phyloP scores from a whole-genome alignment of 305 asterid species.

The Solanum aculeatissimum region DNA sequence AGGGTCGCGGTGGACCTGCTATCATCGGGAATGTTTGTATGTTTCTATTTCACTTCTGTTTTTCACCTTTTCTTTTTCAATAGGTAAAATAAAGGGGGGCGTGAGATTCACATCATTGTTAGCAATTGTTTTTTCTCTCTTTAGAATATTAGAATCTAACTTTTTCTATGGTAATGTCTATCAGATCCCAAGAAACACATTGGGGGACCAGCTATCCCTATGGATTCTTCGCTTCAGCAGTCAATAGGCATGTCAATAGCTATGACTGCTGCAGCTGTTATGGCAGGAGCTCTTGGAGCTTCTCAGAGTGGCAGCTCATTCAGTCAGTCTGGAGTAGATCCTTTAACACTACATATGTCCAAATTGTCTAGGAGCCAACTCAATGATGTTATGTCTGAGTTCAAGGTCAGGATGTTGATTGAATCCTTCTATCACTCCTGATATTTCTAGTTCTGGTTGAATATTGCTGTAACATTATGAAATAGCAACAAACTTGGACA shows the following conservation, averaged over 20 bases:
- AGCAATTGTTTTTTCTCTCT: not conserved
- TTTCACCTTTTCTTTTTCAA: not conserved
- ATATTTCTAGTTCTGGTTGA: not conserved
- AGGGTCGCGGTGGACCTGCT: slow-evolving; percentile 93
- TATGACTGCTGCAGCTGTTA: slow-evolving; percentile 63
- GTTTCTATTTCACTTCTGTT: slow-evolving; percentile 12
- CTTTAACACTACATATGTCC: slow-evolving; percentile 69
- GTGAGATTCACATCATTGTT: not conserved
- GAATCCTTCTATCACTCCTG: not conserved
- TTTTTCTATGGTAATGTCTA: not conserved
- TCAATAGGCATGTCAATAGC: slow-evolving; percentile 79
- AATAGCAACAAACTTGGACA: not conserved
- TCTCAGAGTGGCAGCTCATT: slow-evolving; percentile 37
- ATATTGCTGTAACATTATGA: not conserved
- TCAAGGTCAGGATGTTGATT: slow-evolving; percentile 50
- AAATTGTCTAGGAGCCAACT: slow-evolving; percentile 73
- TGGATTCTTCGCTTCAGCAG: slow-evolving; percentile 47
- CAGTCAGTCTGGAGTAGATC: slow-evolving; percentile 57
- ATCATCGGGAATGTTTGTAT: slow-evolving; percentile 47
- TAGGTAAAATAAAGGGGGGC: not conserved
- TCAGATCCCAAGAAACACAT: slow-evolving; percentile 51
- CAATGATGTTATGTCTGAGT: slow-evolving; percentile 49
- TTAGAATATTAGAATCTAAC: not conserved
- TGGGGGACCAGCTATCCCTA: slow-evolving; percentile 44
- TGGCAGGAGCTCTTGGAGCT: slow-evolving; percentile 84